Evolutionary conservation across 306 rosid species (phyloP), one percentile per base, ranked within the genome.

Genomic region (Sicyos baderoa): DNA sequence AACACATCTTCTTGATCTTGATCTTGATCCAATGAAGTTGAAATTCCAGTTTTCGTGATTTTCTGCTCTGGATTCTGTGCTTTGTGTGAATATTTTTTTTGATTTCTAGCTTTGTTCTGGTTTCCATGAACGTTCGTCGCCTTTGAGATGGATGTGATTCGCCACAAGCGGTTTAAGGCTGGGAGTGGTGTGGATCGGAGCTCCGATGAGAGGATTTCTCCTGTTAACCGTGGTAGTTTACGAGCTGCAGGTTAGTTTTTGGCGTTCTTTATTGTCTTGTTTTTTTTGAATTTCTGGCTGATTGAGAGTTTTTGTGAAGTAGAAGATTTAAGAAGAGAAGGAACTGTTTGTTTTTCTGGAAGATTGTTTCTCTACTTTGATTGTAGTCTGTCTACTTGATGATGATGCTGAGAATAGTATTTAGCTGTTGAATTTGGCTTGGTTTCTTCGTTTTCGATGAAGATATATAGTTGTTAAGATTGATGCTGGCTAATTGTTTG

Each of bases 101-200:
- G 11, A 68, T 22, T 19, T 68, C 17, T 3, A 21, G 16, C 29
- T 19, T 21, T 22, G 23, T n/a, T 58, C 44, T 65, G 12, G 22
- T 45, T 81, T 85, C 72, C 80, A 85, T 87, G 97, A 77, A 18
- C 57, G 66, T 0, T 2, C 35, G 35, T 29, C n/a, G n/a, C 7
- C 5, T 49, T 49, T 5, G 53, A 14, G 53, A 49, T 88, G 95
- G 89, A 92, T 17, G 80, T 76, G 58, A 59, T 79, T 52, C 88
- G 84, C 71, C 76, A 63, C 48, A 45, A 27, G 81, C 82, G 83
- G 58, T 82, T 81, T 82, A 78, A 74, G 56, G 9, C 75, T 44
- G n/a, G 81, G 3, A 70, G 22, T 74, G 53, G 60, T 68, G 52
- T 74, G 74, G 78, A 60, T 62, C 80, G 74, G 69, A 76, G 77